Conservation (phyloP, 371 early-diverging fungal genomes). For the Mortierella sp. region DNA sequence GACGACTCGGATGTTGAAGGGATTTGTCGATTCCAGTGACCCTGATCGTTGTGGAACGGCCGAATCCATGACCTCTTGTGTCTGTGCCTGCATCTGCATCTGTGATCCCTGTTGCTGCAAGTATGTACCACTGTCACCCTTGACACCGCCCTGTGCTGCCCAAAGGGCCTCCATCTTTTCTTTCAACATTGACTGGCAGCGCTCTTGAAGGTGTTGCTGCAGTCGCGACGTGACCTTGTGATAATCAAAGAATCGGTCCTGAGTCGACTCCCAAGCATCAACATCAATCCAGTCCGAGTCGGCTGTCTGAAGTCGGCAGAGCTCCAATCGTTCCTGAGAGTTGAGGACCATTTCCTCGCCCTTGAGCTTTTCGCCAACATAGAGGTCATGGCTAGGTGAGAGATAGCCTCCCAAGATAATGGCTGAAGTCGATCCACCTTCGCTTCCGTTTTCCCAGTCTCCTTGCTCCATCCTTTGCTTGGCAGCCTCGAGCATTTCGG, state of each 20-base stretch:
- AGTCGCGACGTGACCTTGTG: slow-evolving; percentile 41
- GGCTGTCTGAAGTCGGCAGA: slow-evolving; percentile 39
- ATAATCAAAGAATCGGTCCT: slow-evolving; percentile 31
- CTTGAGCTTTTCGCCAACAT: slow-evolving; percentile 41
- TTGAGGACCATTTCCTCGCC: slow-evolving; percentile 30
- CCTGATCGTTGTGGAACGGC: slow-evolving; percentile 43
- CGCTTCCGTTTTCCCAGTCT: slow-evolving; percentile 12
- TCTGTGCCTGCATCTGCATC: background rate
- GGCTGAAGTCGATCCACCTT: slow-evolving; percentile 13
- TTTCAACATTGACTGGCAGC: slow-evolving; percentile 23
- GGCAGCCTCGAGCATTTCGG: slow-evolving; percentile 50
- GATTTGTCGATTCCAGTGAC: slow-evolving; percentile 40
- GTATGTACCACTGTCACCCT: too few relatives aligned
- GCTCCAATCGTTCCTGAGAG: slow-evolving; percentile 36
- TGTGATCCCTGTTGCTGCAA: slow-evolving; percentile 2
- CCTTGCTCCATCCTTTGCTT: slow-evolving; percentile 39
- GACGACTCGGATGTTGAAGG: slow-evolving; percentile 47
- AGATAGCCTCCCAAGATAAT: slow-evolving; percentile 51
- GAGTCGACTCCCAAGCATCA: slow-evolving; percentile 47
- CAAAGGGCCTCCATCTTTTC: slow-evolving; percentile 24
- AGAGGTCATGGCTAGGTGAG: slow-evolving; percentile 53
- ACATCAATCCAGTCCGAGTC: slow-evolving; percentile 55
- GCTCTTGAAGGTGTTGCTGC: slow-evolving; percentile 34
- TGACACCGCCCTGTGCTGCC: background rate
- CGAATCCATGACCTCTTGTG: background rate